Conservation (phyloP, 805 yeast genomes). For the Ogataea philodendri region DNA sequence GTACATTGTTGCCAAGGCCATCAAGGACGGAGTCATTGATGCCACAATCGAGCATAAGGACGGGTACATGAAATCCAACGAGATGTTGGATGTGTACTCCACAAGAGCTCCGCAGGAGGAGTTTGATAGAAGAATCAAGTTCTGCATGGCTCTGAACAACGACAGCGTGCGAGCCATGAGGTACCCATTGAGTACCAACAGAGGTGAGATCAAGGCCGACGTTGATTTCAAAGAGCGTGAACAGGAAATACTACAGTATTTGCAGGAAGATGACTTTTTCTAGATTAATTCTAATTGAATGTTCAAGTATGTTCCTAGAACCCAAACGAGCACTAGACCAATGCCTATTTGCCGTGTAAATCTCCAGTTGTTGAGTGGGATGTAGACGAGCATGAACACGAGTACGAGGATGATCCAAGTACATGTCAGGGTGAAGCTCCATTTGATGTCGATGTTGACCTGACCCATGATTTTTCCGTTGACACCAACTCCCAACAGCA, state of each 20-base stretch:
- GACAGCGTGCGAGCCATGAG: constrained; percentile 95
- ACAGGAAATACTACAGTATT: constrained; percentile 37
- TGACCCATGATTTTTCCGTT: constrained; percentile 54
- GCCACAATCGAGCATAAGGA: constrained; percentile 87
- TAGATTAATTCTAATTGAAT: constrained; percentile 30
- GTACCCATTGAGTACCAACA: constrained; percentile 64
- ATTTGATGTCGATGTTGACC: constrained; percentile 34
- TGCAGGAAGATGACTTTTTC: constrained; percentile 49
- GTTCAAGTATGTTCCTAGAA: constrained; percentile 36
- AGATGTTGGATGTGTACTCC: constrained; percentile 80
- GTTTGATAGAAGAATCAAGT: constrained; percentile 90
- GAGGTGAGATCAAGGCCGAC: constrained; percentile 48
- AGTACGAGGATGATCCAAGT: constrained; percentile 39
- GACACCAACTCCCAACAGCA: constrained; percentile 76
- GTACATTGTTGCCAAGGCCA: constrained; percentile 94
- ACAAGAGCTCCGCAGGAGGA: constrained; percentile 83
- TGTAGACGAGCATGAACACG: constrained; percentile 36
- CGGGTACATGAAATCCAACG: constrained; percentile 90
- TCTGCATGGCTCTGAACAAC: constrained; percentile 85
- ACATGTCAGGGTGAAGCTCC: constrained; percentile 42
- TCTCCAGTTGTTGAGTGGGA: constrained; percentile 43
- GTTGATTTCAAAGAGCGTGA: constrained; percentile 58
- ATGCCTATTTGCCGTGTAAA: constrained; percentile 40
- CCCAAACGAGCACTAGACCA: constrained; percentile 42
- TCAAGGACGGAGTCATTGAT: constrained; percentile 95